A percentile compares a stretch with the other conserved stretches of the same genome.
Conservation (phyloP, 148 eudicot species). For the Rhododendron henanense region DNA sequence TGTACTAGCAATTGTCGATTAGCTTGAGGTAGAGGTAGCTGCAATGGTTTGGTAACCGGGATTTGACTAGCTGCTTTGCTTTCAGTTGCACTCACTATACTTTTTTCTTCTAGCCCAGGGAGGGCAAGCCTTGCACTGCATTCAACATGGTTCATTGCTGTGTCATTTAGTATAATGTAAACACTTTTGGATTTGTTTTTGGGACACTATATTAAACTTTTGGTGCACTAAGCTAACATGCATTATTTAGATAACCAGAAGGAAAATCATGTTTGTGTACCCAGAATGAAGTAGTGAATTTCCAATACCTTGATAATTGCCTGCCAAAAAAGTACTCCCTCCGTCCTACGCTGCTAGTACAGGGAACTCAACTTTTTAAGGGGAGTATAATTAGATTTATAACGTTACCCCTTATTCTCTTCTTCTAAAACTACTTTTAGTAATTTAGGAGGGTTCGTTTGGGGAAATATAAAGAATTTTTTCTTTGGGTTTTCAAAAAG, state of each 20-base stretch:
- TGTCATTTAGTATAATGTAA: not conserved
- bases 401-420: not conserved
- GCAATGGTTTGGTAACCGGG: slow-evolving; percentile 34
- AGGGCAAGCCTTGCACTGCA: slow-evolving; percentile 91
- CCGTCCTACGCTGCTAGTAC: not conserved
- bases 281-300: not conserved
- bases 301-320: not conserved
- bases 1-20: slow-evolving; percentile 23
- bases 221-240: not conserved
- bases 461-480: not conserved
- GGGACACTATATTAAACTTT: not conserved
- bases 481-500: not conserved
- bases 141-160: slow-evolving; percentile 13
- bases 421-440: not conserved
- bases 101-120: slow-evolving; percentile 81
- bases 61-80: slow-evolving; percentile 29
- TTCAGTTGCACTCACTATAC: slow-evolving; percentile 49
- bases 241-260: not conserved
- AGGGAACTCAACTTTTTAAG: not conserved
- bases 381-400: not conserved
- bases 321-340: not conserved
- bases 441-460: not conserved
- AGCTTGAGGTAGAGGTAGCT: slow-evolving; percentile 40
- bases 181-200: not conserved
- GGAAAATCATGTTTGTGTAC: not conserved